phyloP scores from a whole-genome alignment of 1,284 basidiomycete species.

The Flammula alnicola region DNA sequence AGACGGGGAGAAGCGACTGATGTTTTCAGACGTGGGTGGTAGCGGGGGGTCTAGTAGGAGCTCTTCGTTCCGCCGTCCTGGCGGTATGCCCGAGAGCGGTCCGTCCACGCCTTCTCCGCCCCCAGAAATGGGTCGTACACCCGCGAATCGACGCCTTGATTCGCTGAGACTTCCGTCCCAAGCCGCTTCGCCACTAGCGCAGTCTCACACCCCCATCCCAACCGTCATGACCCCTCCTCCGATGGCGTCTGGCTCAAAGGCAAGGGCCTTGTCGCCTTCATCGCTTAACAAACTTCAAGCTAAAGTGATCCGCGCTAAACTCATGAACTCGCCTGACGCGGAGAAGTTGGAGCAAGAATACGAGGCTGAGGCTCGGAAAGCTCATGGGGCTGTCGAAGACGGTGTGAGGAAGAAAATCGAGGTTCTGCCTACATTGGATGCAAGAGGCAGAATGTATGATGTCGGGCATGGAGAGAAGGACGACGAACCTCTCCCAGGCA shows the following conservation, averaged over 20 bases:
- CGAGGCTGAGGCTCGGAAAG: slow-evolving; percentile 63
- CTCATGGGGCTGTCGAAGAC: slow-evolving; percentile 47
- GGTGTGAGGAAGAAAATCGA: slow-evolving; percentile 69
- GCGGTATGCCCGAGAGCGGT: slow-evolving; percentile 54
- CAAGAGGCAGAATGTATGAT: slow-evolving; percentile 87
- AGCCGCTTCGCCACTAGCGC: slow-evolving; percentile 50
- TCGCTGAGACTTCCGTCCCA: slow-evolving; percentile 59
- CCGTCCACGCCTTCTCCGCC: slow-evolving; percentile 64
- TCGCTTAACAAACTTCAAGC: slow-evolving; percentile 94
- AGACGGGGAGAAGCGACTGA: slow-evolving; percentile 60
- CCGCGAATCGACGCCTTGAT: slow-evolving; percentile 55
- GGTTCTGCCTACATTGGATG: slow-evolving; percentile 91
- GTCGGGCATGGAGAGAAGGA: slow-evolving; percentile 76
- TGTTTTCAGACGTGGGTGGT: slow-evolving; percentile 66
- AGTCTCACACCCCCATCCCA: slow-evolving; percentile 83
- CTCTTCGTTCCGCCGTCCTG: slow-evolving; percentile 81
- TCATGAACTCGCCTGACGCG: slow-evolving; percentile 79
- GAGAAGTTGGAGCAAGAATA: slow-evolving; percentile 83
- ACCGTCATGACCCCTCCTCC: slow-evolving; percentile 83
- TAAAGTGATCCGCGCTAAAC: slow-evolving; percentile 88
- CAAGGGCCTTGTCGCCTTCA: slow-evolving; percentile 65
- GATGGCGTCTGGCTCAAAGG: slow-evolving; percentile 38
- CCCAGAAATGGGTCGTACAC: slow-evolving; percentile 37
- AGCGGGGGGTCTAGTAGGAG: slow-evolving; percentile 76
- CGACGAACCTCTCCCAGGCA: slow-evolving; percentile 57